These are phyloP conservation scores for Diaporthe citri DNA, from an alignment of 2,329 filamentous ascomycete genomes.

Conservation along the genomic window DNA sequence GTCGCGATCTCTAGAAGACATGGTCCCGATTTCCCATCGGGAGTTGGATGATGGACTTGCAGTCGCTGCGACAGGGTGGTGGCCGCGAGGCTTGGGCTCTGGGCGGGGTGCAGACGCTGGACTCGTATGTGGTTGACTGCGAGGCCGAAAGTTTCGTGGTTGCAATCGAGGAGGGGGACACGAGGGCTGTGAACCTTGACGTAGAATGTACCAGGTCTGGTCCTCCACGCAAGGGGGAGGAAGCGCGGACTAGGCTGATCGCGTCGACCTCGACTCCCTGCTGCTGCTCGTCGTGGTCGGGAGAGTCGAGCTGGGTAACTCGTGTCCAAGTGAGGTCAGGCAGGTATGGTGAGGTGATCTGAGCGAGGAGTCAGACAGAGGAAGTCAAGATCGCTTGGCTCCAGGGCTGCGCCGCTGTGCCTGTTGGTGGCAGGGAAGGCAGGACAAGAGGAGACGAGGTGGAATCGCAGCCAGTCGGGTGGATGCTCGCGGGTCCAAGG, in stretches of 20 bases:
- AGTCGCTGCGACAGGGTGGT: slow-evolving; percentile 26
- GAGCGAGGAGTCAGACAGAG: slow-evolving; percentile 2
- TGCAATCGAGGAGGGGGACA: slow-evolving; percentile 11
- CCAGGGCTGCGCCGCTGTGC: slow-evolving; percentile 23
- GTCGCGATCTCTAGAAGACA: slow-evolving; percentile 43
- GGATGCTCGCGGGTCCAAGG: slow-evolving; percentile 24
- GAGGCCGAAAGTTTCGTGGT: slow-evolving; percentile 23
- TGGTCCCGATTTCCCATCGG: slow-evolving; percentile 38
- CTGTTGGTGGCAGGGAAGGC: slow-evolving; percentile 33
- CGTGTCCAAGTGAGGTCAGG: not conserved
- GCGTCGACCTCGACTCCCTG: slow-evolving; percentile 4
- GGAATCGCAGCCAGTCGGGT: slow-evolving; percentile 22
- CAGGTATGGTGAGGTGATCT: slow-evolving; percentile 16
- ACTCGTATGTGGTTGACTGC: slow-evolving; percentile 26
- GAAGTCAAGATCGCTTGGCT: slow-evolving; percentile 14
- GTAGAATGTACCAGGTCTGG: not conserved
- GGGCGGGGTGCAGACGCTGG: slow-evolving; percentile 1
- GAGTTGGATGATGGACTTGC: slow-evolving; percentile 7
- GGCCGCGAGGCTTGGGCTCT: slow-evolving; percentile 6
- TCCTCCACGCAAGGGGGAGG: not conserved
- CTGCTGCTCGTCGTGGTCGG: not conserved
- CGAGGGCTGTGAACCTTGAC: slow-evolving; percentile 26
- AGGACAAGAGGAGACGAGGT: slow-evolving; percentile 28
- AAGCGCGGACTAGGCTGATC: not conserved
- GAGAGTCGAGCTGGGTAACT: not conserved